Evolutionary conservation across 164 flowering plant species (phyloP).

Genomic region (Berberis vulgaris): DNA sequence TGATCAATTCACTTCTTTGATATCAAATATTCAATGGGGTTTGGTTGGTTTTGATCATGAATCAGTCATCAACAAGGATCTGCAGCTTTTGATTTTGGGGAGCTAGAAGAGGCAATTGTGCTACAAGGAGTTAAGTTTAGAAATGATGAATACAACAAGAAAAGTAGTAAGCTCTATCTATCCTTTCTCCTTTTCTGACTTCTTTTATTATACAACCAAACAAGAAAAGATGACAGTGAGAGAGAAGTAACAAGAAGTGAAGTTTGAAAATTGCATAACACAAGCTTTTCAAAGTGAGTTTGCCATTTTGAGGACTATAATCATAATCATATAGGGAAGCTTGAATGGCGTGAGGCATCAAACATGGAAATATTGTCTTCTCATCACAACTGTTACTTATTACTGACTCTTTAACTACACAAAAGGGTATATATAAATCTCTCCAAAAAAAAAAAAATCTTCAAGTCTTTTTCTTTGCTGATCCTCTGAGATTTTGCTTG

Average conservation of each 20-base stretch:
- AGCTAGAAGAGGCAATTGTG: slow-evolving; percentile 82
- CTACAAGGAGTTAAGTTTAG: slow-evolving; percentile 61
- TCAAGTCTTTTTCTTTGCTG: slow-evolving; percentile 19
- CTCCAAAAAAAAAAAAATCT: slow-evolving; percentile 7
- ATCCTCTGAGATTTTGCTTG: slow-evolving; percentile 37
- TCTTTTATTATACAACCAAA: slow-evolving; percentile 12
- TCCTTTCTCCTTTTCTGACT: slow-evolving; percentile 26
- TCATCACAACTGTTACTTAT: slow-evolving; percentile 20
- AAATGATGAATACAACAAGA: slow-evolving; percentile 62
- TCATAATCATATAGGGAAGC: slow-evolving; percentile 43
- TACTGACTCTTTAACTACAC: slow-evolving; percentile 50
- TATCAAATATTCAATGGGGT: not conserved
- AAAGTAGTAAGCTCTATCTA: slow-evolving; percentile 30
- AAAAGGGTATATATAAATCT: slow-evolving; percentile 23
- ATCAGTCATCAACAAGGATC: slow-evolving; percentile 71
- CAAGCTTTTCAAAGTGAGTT: slow-evolving; percentile 13
- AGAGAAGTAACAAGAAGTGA: slow-evolving; percentile 23
- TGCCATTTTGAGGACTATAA: slow-evolving; percentile 49
- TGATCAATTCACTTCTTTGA: not conserved
- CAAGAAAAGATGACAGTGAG: slow-evolving; percentile 2
- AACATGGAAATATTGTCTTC: slow-evolving; percentile 34
- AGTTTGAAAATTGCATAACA: slow-evolving; percentile 36
- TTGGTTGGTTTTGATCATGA: not conserved
- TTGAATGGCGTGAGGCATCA: slow-evolving; percentile 60
- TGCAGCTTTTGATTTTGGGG: slow-evolving; percentile 74